Conservation (phyloP, 2,329 filamentous ascomycete species). For the Tolypocladium tropicale region DNA sequence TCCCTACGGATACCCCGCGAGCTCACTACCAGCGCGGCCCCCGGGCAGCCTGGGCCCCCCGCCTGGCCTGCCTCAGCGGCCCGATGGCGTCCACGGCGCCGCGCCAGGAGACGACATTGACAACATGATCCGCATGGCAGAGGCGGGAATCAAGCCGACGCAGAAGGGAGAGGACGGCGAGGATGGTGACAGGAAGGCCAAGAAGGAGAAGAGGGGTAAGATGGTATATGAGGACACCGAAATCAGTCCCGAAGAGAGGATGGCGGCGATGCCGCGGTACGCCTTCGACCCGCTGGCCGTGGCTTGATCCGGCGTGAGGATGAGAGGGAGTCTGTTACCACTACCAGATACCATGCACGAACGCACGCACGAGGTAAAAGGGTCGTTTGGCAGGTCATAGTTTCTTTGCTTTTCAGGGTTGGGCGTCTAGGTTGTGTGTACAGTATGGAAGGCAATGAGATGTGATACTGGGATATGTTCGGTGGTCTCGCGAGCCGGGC, state of each 20-base stretch:
- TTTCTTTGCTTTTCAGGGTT: neutral
- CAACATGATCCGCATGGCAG: constrained; percentile 53
- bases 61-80: constrained; percentile 33
- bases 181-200: constrained; percentile 50
- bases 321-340: neutral
- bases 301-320: neutral
- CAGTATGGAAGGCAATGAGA: neutral
- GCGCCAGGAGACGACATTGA: constrained; percentile 50
- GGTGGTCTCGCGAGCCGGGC: neutral
- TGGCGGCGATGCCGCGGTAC: constrained; percentile 71
- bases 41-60: constrained; percentile 26
- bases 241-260: constrained; percentile 79
- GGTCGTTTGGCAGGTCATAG: neutral
- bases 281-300: constrained; percentile 33
- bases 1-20: constrained; percentile 21
- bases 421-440: neutral
- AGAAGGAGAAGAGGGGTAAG: constrained; percentile 55
- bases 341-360: neutral
- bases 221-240: constrained; percentile 78
- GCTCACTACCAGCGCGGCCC: constrained; percentile 35
- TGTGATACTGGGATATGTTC: neutral
- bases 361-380: neutral
- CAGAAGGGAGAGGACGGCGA: constrained; percentile 29
- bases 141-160: constrained; percentile 45
- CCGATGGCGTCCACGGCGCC: constrained; percentile 22